phyloP scores from a whole-genome alignment of 2,329 filamentous ascomycete genomes.

The Dissoconium aciculare region DNA sequence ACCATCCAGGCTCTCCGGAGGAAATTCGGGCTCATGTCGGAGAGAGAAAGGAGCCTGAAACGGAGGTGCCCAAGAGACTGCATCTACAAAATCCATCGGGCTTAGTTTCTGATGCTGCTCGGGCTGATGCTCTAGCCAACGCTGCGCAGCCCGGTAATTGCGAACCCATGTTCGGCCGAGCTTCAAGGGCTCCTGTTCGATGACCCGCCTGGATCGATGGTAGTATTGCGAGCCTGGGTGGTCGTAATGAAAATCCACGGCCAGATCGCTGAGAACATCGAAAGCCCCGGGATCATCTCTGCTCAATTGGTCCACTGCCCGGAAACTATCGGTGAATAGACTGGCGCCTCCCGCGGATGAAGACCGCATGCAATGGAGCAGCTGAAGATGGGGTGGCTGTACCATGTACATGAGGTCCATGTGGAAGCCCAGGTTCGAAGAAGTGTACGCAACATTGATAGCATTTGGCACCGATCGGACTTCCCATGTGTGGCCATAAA shows the following conservation, averaged over 20 bases:
- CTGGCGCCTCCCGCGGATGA: slow-evolving; percentile 67
- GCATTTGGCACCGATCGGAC: slow-evolving; percentile 68
- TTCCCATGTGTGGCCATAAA: slow-evolving; percentile 86
- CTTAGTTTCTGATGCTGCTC: slow-evolving; percentile 1
- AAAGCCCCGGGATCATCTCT: slow-evolving; percentile 9
- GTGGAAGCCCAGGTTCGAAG: slow-evolving; percentile 67
- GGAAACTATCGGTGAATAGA: slow-evolving; percentile 65
- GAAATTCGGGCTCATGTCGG: background rate
- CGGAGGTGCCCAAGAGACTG: slow-evolving; percentile 24
- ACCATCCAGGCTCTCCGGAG: background rate
- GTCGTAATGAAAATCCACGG: slow-evolving; percentile 34
- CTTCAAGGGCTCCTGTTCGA: slow-evolving; percentile 10
- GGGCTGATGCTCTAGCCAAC: background rate
- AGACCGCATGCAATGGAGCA: slow-evolving; percentile 80
- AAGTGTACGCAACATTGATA: slow-evolving; percentile 83
- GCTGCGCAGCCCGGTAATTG: background rate
- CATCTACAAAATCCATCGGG: slow-evolving; percentile 14
- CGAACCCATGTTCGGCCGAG: slow-evolving; percentile 1
- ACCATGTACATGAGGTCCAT: slow-evolving; percentile 85
- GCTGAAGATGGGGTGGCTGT: slow-evolving; percentile 64
- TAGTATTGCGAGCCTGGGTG: slow-evolving; percentile 34
- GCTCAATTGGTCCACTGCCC: slow-evolving; percentile 35
- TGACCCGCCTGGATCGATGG: slow-evolving; percentile 16
- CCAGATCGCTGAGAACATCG: slow-evolving; percentile 4
- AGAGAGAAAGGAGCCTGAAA: slow-evolving; percentile 23